These are phyloP conservation scores for Debaryomyces hansenii DNA, from an alignment of 805 yeast genomes.

Conservation along the genomic window DNA sequence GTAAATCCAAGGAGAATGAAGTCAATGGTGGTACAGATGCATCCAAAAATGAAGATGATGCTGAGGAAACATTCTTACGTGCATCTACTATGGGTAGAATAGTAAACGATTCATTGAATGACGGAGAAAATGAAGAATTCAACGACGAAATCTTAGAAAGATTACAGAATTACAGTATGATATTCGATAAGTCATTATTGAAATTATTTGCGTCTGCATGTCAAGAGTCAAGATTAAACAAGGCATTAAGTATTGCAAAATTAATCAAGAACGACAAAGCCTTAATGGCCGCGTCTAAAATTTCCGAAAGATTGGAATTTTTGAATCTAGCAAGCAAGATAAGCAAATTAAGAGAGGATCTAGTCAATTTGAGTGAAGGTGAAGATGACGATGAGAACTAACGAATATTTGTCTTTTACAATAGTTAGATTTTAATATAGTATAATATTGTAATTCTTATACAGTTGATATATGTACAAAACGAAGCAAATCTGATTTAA, in stretches of 20 bases:
- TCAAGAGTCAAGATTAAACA: slow-evolving; percentile 57
- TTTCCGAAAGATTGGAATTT: slow-evolving; percentile 65
- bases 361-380: slow-evolving; percentile 21
- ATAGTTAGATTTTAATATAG: background rate
- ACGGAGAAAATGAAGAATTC: slow-evolving; percentile 26
- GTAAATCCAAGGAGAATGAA: slow-evolving; percentile 21
- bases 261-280: slow-evolving; percentile 78
- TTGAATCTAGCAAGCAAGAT: slow-evolving; percentile 36
- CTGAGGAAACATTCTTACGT: slow-evolving; percentile 67
- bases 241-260: slow-evolving; percentile 68
- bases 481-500: background rate
- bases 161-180: slow-evolving; percentile 50
- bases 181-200: slow-evolving; percentile 75
- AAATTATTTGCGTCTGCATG: slow-evolving; percentile 76
- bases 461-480: slow-evolving; percentile 2
- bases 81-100: slow-evolving; percentile 61
- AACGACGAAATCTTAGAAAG: slow-evolving; percentile 48
- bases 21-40: slow-evolving; percentile 5
- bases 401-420: background rate
- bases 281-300: slow-evolving; percentile 76
- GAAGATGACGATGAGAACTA: slow-evolving; percentile 9
- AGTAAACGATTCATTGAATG: slow-evolving; percentile 51
- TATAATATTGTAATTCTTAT: background rate
- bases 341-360: slow-evolving; percentile 36
- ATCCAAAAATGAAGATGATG: slow-evolving; percentile 27